A percentile compares a stretch with the other conserved stretches of the same genome.
These are phyloP conservation scores for Grammothele lineata DNA, from an alignment of 768 basidiomycete genomes.

Conservation along the genomic window DNA sequence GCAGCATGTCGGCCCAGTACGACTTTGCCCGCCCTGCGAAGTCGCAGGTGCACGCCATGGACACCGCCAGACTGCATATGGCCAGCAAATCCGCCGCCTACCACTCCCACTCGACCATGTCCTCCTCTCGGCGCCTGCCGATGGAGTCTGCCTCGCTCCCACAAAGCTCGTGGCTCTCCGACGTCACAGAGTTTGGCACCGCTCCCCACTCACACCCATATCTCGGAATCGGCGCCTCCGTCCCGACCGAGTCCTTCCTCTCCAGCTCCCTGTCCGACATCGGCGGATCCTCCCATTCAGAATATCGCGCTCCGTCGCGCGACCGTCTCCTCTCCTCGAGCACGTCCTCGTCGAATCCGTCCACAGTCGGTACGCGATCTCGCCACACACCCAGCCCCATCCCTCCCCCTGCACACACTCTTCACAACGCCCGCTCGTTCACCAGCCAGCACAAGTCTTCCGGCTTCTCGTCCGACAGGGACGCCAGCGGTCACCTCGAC, in stretches of 20 bases:
- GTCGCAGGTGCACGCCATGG: conserved; percentile 6
- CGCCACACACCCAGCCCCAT: conserved; percentile 9
- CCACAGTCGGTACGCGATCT: conserved; percentile 5
- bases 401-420: not conserved
- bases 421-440: conserved; percentile 9
- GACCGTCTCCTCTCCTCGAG: conserved; percentile 7
- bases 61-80: conserved; percentile 5
- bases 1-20: conserved; percentile 15
- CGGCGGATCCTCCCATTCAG: conserved; percentile 3
- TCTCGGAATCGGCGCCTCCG: conserved; percentile 6
- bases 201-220: not conserved
- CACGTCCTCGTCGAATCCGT: not conserved
- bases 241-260: conserved; percentile 4
- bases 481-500: conserved; percentile 23
- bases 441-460: conserved; percentile 20
- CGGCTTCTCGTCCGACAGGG: conserved; percentile 19
- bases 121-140: conserved; percentile 6
- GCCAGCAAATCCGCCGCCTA: conserved; percentile 3
- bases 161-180: conserved; percentile 10
- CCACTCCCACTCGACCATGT: not conserved
- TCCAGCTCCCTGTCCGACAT: conserved; percentile 8
- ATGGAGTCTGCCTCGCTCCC: conserved; percentile 8
- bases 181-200: conserved; percentile 3
- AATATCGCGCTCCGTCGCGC: conserved; percentile 6
- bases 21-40: conserved; percentile 11